Percentiles rank a stretch among this genome's conserved stretches.
These are phyloP conservation scores for Thoreauomyces humboldtii DNA, from an alignment of 192 early-diverging fungal genomes.

Conservation along the genomic window DNA sequence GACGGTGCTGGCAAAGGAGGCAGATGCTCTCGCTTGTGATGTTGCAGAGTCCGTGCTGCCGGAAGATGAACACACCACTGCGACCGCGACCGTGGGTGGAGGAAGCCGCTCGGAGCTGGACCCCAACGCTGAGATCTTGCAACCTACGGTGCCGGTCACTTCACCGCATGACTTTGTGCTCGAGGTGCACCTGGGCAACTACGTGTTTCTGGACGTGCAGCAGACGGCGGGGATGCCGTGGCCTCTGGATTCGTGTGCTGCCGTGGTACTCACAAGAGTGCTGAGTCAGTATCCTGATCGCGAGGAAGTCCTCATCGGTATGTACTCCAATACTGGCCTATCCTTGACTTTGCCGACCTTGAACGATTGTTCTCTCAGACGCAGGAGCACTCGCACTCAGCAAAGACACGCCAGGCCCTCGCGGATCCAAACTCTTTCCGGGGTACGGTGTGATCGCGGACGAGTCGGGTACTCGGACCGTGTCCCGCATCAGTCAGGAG, in stretches of 20 bases:
- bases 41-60: slow-evolving; percentile 9
- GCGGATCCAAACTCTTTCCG: slow-evolving; percentile 7
- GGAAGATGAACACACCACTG: neutral
- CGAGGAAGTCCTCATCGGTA: slow-evolving; percentile 12
- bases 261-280: slow-evolving; percentile 21
- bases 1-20: neutral
- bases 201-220: slow-evolving; percentile 23
- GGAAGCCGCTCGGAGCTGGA: too few species aligned
- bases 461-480: neutral
- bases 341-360: too few species aligned
- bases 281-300: slow-evolving; percentile 15
- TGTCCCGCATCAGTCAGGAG: slow-evolving; percentile 20
- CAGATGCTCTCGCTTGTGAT: slow-evolving; percentile 5
- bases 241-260: slow-evolving; percentile 8
- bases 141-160: neutral
- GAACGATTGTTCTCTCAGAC: slow-evolving; percentile 5
- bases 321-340: too few species aligned
- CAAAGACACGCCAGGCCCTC: slow-evolving; percentile 20
- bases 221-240: slow-evolving; percentile 22
- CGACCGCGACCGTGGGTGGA: too few species aligned
- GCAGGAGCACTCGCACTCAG: slow-evolving; percentile 14
- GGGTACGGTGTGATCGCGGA: slow-evolving; percentile 10
- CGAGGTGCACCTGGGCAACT: slow-evolving; percentile 24
- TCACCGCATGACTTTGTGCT: slow-evolving; percentile 4
- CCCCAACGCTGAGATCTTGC: neutral